These are phyloP conservation scores for Dissophora globulifera DNA, from an alignment of 192 early-diverging fungal genomes.

Conservation along the genomic window DNA sequence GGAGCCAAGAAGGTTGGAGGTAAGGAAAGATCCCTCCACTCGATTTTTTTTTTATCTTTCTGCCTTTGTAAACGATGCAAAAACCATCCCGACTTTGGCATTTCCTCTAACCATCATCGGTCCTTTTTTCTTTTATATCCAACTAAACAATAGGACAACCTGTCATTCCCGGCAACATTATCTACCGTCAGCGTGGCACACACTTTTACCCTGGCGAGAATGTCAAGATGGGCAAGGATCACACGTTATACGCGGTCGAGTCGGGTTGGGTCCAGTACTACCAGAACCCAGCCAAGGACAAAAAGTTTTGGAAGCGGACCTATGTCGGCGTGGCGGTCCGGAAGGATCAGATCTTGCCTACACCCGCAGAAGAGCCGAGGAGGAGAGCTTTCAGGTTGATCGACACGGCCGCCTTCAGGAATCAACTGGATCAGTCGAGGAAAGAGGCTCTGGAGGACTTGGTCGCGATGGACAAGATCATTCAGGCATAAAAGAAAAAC, in stretches of 20 bases:
- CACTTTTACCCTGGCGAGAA: constrained; percentile 84
- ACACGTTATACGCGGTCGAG: constrained; percentile 77
- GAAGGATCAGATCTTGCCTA: constrained; percentile 72
- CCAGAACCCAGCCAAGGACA: constrained; percentile 66
- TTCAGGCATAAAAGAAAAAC: constrained; percentile 33
- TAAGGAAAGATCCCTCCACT: constrained; percentile 6
- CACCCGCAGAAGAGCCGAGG: constrained; percentile 67
- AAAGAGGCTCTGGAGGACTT: constrained; percentile 42
- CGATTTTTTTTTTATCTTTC: not conserved
- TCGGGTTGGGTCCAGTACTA: constrained; percentile 84
- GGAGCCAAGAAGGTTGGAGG: constrained; percentile 82
- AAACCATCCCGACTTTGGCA: not conserved
- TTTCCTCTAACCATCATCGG: not conserved
- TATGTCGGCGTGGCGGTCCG: constrained; percentile 74
- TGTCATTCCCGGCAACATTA: constrained; percentile 81
- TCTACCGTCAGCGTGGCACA: constrained; percentile 84
- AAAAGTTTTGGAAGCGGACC: constrained; percentile 65
- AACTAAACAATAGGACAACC: constrained; percentile 64
- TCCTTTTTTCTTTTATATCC: too few relatives aligned
- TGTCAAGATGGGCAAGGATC: constrained; percentile 82
- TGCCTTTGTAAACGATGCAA: not conserved
- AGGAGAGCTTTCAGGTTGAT: constrained; percentile 76
- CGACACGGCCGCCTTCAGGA: constrained; percentile 57
- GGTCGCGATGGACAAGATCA: constrained; percentile 42
- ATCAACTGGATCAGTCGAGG: constrained; percentile 37